These are phyloP conservation scores for Batkoa obscura DNA, from an alignment of 371 early-diverging fungal genomes.

Conservation along the genomic window DNA sequence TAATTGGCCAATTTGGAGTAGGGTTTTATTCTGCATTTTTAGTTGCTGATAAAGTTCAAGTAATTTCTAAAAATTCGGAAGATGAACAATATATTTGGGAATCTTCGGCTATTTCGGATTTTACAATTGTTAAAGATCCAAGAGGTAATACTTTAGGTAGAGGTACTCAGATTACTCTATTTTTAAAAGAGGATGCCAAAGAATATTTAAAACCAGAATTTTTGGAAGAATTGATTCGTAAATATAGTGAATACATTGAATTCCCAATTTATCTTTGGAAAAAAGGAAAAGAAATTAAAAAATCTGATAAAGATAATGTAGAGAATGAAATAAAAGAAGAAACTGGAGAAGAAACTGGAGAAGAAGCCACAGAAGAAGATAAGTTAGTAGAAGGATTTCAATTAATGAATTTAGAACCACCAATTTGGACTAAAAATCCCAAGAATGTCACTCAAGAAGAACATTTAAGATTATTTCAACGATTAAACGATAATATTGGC, in stretches of 20 bases:
- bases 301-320: slow-evolving; percentile 16
- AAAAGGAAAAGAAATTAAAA: slow-evolving; percentile 24
- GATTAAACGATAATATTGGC: slow-evolving; percentile 44
- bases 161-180: slow-evolving; percentile 81
- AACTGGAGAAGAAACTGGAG: slow-evolving; percentile 12
- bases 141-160: slow-evolving; percentile 57
- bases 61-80: slow-evolving; percentile 72
- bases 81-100: slow-evolving; percentile 80
- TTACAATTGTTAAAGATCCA: slow-evolving; percentile 72
- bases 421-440: slow-evolving; percentile 80
- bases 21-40: slow-evolving; percentile 90
- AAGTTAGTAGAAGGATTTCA: slow-evolving; percentile 35
- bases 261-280: slow-evolving; percentile 81
- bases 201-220: slow-evolving; percentile 51
- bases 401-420: slow-evolving; percentile 61
- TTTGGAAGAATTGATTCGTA: slow-evolving; percentile 47
- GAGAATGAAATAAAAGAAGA: slow-evolving; percentile 14
- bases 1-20: slow-evolving; percentile 97
- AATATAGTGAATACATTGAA: slow-evolving; percentile 81
- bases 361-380: slow-evolving; percentile 25
- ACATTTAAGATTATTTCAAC: slow-evolving; percentile 68
- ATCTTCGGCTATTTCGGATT: slow-evolving; percentile 48
- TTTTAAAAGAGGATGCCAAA: slow-evolving; percentile 72
- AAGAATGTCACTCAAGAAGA: slow-evolving; percentile 56
- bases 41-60: slow-evolving; percentile 91